A percentile compares a stretch with the other conserved stretches of the same genome.
These are phyloP conservation scores for Chimonanthus salicifolius DNA, from an alignment of 164 flowering plant genomes.

Conservation along the genomic window DNA sequence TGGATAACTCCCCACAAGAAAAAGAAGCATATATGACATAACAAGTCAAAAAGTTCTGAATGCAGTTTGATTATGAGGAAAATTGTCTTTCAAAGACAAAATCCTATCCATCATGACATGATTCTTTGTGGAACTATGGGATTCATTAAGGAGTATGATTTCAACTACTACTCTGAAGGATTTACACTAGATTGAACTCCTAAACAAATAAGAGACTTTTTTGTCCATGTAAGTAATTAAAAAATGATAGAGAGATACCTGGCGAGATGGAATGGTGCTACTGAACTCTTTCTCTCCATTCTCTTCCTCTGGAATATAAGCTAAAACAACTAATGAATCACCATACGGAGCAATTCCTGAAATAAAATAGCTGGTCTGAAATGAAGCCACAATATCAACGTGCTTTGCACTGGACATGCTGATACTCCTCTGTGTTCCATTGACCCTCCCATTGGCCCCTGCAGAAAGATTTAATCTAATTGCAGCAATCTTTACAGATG, in stretches of 20 bases:
- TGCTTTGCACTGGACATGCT: constrained; percentile 50
- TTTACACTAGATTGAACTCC: not conserved
- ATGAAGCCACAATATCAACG: constrained; percentile 97
- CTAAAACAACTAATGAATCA: constrained; percentile 89
- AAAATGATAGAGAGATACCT: constrained; percentile 39
- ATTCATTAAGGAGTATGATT: too few relatives aligned
- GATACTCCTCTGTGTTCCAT: constrained; percentile 51
- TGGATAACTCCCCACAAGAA: too few relatives aligned
- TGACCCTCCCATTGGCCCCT: constrained; percentile 46
- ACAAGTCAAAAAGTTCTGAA: too few relatives aligned
- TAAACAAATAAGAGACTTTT: not conserved
- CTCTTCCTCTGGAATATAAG: constrained; percentile 87
- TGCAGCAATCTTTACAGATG: constrained; percentile 83
- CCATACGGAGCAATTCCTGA: constrained; percentile 99
- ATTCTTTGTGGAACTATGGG: too few relatives aligned
- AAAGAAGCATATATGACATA: too few relatives aligned
- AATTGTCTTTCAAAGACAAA: too few relatives aligned
- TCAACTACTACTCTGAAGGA: too few relatives aligned
- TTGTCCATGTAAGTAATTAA: not conserved
- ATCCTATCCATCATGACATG: too few relatives aligned
- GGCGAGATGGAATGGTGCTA: constrained; percentile 66
- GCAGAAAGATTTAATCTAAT: constrained; percentile 39
- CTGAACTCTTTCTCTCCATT: constrained; percentile 75
- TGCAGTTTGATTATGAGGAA: too few relatives aligned
- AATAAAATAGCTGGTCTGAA: constrained; percentile 90